These are phyloP conservation scores for Ophiocordyceps polyrhachis-furcata DNA, from an alignment of 2,329 filamentous ascomycete genomes.

Conservation along the genomic window DNA sequence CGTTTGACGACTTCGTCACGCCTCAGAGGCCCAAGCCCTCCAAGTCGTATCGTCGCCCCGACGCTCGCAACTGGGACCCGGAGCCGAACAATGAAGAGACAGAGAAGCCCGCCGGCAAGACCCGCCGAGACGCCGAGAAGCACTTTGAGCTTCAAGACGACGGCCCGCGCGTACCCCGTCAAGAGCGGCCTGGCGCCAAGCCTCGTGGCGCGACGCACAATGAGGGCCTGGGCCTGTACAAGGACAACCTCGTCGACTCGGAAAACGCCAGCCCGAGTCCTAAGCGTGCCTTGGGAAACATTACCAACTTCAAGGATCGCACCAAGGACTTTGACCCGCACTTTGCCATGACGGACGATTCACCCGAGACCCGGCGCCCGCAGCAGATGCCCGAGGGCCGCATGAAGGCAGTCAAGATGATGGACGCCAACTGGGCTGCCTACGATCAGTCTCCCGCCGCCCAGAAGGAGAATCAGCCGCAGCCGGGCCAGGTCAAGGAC, in stretches of 20 bases:
- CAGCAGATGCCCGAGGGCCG: conserved; percentile 36
- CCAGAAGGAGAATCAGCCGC: conserved; percentile 32
- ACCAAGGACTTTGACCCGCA: conserved; percentile 62
- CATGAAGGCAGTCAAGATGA: conserved; percentile 53
- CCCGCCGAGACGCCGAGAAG: conserved; percentile 59
- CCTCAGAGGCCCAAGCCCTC: conserved; percentile 51
- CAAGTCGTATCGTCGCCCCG: conserved; percentile 43
- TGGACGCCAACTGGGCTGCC: conserved; percentile 44
- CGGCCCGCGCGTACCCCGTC: conserved; percentile 35
- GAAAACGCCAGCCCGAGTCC: conserved; percentile 24
- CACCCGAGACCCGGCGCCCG: conserved; percentile 25
- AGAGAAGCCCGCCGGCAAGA: conserved; percentile 39
- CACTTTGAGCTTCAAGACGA: conserved; percentile 79
- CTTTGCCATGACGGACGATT: conserved; percentile 56
- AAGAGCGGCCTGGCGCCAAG: conserved; percentile 22
- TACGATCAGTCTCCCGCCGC: conserved; percentile 34
- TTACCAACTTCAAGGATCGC: conserved; percentile 56
- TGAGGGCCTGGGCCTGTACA: conserved; percentile 50
- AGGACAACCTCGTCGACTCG: conserved; percentile 53
- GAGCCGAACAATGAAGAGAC: conserved; percentile 40
- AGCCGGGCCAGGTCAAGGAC: conserved; percentile 26
- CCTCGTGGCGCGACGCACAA: conserved; percentile 42
- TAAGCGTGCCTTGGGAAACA: conserved; percentile 37
- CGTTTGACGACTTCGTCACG: conserved; percentile 73
- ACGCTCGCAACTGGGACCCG: conserved; percentile 63